A percentile compares a stretch with the other conserved stretches of the same genome.
Evolutionary conservation across 345 rosid species (phyloP).

Genomic region (Salix purpurea): DNA sequence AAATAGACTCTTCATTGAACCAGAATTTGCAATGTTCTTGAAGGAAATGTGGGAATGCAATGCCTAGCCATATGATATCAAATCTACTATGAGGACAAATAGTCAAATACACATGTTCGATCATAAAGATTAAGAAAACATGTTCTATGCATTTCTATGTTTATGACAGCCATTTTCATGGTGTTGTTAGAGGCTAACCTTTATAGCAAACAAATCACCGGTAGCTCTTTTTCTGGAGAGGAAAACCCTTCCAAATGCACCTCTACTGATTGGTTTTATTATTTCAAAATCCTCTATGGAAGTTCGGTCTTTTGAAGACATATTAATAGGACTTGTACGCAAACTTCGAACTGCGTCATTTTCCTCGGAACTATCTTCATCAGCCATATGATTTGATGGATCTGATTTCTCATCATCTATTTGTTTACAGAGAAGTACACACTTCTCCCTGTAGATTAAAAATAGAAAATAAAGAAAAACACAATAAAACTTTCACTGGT

Average conservation of each 20-base stretch:
- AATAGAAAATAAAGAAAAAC: neutral
- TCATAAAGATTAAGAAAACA: neutral
- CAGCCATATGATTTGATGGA: constrained; percentile 51
- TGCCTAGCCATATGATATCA: neutral
- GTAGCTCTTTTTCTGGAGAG: constrained; percentile 88
- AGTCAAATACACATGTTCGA: neutral
- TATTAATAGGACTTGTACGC: constrained; percentile 81
- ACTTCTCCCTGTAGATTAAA: constrained; percentile 70
- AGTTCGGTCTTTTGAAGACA: constrained; percentile 74
- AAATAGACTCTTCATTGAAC: neutral
- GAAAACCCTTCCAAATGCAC: constrained; percentile 93
- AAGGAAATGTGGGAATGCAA: neutral
- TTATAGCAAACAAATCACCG: constrained; percentile 92
- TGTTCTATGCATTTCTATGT: neutral
- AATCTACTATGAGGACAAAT: neutral
- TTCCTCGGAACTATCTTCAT: constrained; percentile 80
- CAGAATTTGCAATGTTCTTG: neutral
- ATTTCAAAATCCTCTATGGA: constrained; percentile 98
- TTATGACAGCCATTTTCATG: constrained; percentile 14
- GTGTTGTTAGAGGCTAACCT: constrained; percentile 43
- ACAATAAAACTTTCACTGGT: neutral
- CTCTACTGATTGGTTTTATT: constrained; percentile 94
- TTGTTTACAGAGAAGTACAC: constrained; percentile 64
- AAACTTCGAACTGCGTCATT: constrained; percentile 74
- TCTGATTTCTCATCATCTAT: constrained; percentile 80